Evolutionary conservation across 2,329 filamentous ascomycete genomes (phyloP).

Genomic region (Colletotrichum acutatum): DNA sequence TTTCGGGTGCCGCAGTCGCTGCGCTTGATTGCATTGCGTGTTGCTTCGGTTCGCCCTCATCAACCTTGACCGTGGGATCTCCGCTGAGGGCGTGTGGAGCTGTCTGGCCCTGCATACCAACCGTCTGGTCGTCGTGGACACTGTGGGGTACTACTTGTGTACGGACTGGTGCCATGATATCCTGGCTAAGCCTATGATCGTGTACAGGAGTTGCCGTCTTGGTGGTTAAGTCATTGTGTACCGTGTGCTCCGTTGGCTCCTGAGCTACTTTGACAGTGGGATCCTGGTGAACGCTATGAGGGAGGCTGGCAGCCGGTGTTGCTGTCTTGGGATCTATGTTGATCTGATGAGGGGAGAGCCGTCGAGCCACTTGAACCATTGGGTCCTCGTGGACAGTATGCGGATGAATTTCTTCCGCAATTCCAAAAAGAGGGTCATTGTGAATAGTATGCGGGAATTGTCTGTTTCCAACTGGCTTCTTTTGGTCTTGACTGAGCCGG

Average conservation of each 20-base stretch:
- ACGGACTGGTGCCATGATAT: neutral
- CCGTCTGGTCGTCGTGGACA: conserved; percentile 13
- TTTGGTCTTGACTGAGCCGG: conserved; percentile 20
- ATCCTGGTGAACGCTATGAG: conserved; percentile 17
- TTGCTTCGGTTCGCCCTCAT: neutral
- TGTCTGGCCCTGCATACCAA: neutral
- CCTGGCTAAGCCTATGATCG: conserved; percentile 22
- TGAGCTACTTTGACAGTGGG: neutral
- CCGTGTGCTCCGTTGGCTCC: neutral
- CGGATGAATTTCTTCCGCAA: conserved; percentile 18
- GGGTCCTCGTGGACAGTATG: conserved; percentile 26
- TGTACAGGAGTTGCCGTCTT: neutral
- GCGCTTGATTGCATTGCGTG: neutral
- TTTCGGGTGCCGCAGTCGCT: neutral
- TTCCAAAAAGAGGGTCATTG: conserved; percentile 16
- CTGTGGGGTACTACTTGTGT: neutral
- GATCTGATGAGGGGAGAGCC: conserved; percentile 9
- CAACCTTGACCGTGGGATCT: neutral
- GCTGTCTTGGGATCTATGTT: neutral
- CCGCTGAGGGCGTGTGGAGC: neutral
- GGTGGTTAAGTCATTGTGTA: conserved; percentile 5
- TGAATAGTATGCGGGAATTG: conserved; percentile 4
- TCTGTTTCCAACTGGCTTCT: neutral
- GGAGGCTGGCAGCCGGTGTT: neutral
- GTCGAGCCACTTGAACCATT: neutral